A percentile compares a stretch with the other conserved stretches of the same genome.
Conservation (phyloP, 1,284 basidiomycete species). For the Lignosus rhinocerotis region DNA sequence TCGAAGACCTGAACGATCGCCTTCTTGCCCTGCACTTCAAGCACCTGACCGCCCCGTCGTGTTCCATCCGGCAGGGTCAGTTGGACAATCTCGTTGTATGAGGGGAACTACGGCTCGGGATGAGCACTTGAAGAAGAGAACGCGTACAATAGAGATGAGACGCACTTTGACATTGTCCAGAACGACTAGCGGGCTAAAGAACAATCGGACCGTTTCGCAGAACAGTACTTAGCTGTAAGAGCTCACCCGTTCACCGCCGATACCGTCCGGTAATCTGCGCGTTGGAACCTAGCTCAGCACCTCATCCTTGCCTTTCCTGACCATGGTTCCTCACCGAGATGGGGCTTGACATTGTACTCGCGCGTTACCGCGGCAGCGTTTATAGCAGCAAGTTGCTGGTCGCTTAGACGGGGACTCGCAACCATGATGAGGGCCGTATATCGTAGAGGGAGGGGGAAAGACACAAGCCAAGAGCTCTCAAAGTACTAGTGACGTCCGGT, state of each 20-base stretch:
- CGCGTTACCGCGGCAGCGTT: slow-evolving; percentile 87
- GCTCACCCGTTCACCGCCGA: slow-evolving; percentile 94
- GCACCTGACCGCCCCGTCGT: slow-evolving; percentile 94
- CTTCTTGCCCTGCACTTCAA: slow-evolving; percentile 98
- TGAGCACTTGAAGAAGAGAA: slow-evolving; percentile 5
- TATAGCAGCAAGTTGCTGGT: slow-evolving; percentile 78
- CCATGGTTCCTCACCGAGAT: slow-evolving; percentile 64
- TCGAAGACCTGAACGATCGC: slow-evolving; percentile 99
- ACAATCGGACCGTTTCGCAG: neutral
- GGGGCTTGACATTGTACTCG: slow-evolving; percentile 85
- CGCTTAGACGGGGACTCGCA: slow-evolving; percentile 61
- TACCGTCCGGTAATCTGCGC: slow-evolving; percentile 90
- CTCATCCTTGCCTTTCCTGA: neutral
- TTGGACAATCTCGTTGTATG: slow-evolving; percentile 99
- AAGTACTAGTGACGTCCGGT: slow-evolving; percentile 24
- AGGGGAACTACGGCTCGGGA: slow-evolving; percentile 73
- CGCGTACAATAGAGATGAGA: neutral
- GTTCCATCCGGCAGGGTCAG: slow-evolving; percentile 96
- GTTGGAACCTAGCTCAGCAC: slow-evolving; percentile 14
- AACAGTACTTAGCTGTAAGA: slow-evolving; percentile 5
- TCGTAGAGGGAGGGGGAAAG: slow-evolving; percentile 4
- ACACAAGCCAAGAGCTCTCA: neutral
- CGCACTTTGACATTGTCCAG: slow-evolving; percentile 97
- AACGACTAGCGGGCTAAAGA: slow-evolving; percentile 84
- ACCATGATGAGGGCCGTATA: slow-evolving; percentile 34